Conservation (phyloP, 345 rosid species). For the Eucalyptus fibrosa region DNA sequence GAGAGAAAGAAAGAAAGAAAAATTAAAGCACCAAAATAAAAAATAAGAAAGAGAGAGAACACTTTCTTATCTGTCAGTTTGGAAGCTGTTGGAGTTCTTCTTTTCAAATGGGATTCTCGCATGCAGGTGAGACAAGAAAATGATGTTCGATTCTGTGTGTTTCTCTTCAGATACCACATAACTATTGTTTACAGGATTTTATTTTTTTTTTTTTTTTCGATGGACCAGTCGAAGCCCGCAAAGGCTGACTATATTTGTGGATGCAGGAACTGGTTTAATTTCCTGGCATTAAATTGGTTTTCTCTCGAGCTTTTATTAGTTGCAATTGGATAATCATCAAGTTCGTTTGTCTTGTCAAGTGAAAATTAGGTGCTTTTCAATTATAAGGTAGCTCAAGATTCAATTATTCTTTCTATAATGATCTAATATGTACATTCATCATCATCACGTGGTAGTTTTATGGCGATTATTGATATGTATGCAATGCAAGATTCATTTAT, state of each 20-base stretch:
- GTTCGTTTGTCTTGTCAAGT: not conserved
- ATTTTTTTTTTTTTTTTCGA: not conserved
- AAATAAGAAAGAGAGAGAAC: not conserved
- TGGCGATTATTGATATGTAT: not conserved
- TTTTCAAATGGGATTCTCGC: not conserved
- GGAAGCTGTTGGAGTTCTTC: not conserved
- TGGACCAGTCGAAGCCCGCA: not conserved
- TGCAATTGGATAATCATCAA: not conserved
- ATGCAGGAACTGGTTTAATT: not conserved
- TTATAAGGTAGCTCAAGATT: not conserved
- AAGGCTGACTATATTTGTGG: not conserved
- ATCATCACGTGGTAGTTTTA: not conserved
- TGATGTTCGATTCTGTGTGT: not conserved
- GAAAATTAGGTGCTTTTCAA: not conserved
- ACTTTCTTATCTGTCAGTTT: not conserved
- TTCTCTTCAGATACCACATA: not conserved
- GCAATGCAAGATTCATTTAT: not conserved
- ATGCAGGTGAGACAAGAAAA: not conserved
- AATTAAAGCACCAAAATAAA: not conserved
- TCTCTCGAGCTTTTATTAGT: not conserved
- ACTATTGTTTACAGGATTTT: not conserved
- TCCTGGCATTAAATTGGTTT: not conserved
- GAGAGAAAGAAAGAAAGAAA: not conserved
- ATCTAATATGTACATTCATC: not conserved
- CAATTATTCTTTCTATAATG: not conserved